These are phyloP conservation scores for Alternaria brassicicola DNA, from an alignment of 2,329 filamentous ascomycete species.

Conservation along the genomic window DNA sequence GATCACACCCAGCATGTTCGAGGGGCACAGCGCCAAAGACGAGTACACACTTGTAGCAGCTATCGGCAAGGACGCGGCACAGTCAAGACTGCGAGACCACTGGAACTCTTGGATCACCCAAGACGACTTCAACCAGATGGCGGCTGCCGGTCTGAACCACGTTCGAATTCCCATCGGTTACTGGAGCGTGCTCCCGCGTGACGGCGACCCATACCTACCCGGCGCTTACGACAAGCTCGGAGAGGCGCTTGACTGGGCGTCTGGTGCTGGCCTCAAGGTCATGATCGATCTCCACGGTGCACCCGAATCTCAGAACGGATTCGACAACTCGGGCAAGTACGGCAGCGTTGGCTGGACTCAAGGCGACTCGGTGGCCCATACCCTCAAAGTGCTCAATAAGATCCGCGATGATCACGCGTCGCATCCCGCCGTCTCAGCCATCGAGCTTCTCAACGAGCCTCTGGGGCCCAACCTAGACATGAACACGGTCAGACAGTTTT, in stretches of 20 bases:
- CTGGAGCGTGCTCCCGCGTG: slow-evolving; percentile 62
- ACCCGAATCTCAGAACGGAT: slow-evolving; percentile 69
- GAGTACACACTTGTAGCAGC: slow-evolving; percentile 61
- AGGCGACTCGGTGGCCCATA: slow-evolving; percentile 51
- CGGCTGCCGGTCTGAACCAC: slow-evolving; percentile 64
- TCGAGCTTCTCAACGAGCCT: slow-evolving; percentile 57
- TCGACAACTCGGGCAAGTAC: slow-evolving; percentile 67
- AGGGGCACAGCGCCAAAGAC: slow-evolving; percentile 60
- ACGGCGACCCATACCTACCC: slow-evolving; percentile 66
- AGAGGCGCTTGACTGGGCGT: slow-evolving; percentile 64
- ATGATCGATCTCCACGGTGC: slow-evolving; percentile 72
- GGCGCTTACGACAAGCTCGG: slow-evolving; percentile 66
- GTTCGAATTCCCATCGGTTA: slow-evolving; percentile 71
- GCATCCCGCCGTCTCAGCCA: slow-evolving; percentile 54
- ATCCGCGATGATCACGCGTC: slow-evolving; percentile 54
- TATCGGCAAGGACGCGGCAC: slow-evolving; percentile 58
- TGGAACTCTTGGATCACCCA: slow-evolving; percentile 65
- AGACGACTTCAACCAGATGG: slow-evolving; percentile 63
- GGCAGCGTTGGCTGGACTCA: slow-evolving; percentile 55
- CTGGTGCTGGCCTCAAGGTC: slow-evolving; percentile 64
- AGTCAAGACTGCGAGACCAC: slow-evolving; percentile 57
- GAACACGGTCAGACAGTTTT: slow-evolving; percentile 54
- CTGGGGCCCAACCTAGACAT: slow-evolving; percentile 52
- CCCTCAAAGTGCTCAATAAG: slow-evolving; percentile 53
- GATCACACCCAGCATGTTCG: slow-evolving; percentile 68